phyloP scores from a whole-genome alignment of 139 green algal species.

The Picochlorum sp. region DNA sequence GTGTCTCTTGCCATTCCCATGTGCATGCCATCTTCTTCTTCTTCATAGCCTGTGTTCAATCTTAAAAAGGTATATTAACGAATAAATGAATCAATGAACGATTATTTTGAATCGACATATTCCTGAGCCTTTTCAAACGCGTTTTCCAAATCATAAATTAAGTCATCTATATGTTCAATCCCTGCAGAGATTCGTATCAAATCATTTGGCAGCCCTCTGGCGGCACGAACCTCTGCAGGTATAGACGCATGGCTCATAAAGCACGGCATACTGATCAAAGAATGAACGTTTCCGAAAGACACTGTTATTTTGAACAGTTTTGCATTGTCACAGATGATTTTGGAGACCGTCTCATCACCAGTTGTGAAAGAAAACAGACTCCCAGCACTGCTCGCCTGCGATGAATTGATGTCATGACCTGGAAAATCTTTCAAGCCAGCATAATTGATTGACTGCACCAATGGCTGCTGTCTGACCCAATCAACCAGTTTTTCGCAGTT shows the following conservation, averaged over 20 bases:
- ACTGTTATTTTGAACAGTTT: conserved; percentile 94
- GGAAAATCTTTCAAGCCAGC: conserved; percentile 52
- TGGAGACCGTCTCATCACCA: conserved; percentile 32
- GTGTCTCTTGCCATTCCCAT: conserved; percentile 11
- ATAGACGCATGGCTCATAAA: conserved; percentile 97
- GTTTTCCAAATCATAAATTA: conserved; percentile 63
- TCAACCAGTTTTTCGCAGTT: conserved; percentile 63
- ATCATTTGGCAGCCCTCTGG: conserved; percentile 86
- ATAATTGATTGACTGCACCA: conserved; percentile 85
- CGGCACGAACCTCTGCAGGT: conserved; percentile 75
- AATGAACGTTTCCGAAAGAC: conserved; percentile 75
- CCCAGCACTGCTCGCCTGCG: conserved; percentile 56
- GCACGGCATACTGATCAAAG: conserved; percentile 87
- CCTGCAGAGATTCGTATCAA: conserved; percentile 86
- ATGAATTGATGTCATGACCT: conserved; percentile 47
- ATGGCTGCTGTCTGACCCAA: conserved; percentile 74
- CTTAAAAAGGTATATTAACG: too few species aligned
- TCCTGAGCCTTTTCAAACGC: conserved; percentile 42
- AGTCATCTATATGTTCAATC: conserved; percentile 80
- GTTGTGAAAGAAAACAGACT: conserved; percentile 82
- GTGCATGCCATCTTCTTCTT: neutral
- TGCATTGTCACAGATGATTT: conserved; percentile 70
- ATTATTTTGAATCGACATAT: conserved; percentile 4
- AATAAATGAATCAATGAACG: too few species aligned
- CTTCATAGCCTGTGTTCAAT: neutral